phyloP scores from a whole-genome alignment of 2,329 filamentous ascomycete species.

The Metarhizium anisopliae region DNA sequence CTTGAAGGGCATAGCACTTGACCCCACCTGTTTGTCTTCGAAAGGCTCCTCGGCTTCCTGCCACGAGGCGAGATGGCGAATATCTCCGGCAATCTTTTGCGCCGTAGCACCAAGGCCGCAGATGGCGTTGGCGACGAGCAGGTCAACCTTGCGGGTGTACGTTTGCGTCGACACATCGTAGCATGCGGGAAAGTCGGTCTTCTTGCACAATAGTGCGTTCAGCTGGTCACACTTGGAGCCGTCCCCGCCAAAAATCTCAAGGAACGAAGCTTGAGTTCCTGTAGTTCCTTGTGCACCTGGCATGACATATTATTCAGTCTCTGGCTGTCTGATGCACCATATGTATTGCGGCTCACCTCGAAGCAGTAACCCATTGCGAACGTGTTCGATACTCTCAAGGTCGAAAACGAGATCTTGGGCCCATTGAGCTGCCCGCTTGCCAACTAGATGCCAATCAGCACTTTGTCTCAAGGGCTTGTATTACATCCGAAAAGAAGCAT shows the following conservation, averaged over 20 bases:
- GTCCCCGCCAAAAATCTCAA: constrained; percentile 33
- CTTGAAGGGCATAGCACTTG: constrained; percentile 13
- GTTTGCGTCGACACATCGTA: constrained; percentile 57
- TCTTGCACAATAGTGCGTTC: constrained; percentile 46
- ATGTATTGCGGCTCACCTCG: constrained; percentile 46
- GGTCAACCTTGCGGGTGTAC: constrained; percentile 70
- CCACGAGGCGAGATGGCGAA: constrained; percentile 62
- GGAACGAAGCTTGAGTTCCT: constrained; percentile 70
- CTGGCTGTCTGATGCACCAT: too few species aligned
- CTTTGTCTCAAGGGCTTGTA: too few species aligned
- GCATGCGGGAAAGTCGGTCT: constrained; percentile 41
- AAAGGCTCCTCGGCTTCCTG: constrained; percentile 86
- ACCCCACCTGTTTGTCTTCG: constrained; percentile 70
- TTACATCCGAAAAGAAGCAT: too few species aligned
- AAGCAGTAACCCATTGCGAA: constrained; percentile 61
- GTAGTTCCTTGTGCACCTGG: constrained; percentile 41
- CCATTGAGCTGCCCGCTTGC: constrained; percentile 52
- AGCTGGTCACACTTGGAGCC: constrained; percentile 41
- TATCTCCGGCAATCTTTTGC: constrained; percentile 60
- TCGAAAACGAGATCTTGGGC: constrained; percentile 58
- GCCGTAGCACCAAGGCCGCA: constrained; percentile 71
- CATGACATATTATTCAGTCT: too few species aligned
- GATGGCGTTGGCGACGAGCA: constrained; percentile 72
- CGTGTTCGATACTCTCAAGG: constrained; percentile 62
- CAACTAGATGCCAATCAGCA: not conserved